Evolutionary conservation across 1,284 basidiomycete species (phyloP), one percentile per base, ranked within the genome.

Genomic region (Cutaneotrichosporon sp.): DNA sequence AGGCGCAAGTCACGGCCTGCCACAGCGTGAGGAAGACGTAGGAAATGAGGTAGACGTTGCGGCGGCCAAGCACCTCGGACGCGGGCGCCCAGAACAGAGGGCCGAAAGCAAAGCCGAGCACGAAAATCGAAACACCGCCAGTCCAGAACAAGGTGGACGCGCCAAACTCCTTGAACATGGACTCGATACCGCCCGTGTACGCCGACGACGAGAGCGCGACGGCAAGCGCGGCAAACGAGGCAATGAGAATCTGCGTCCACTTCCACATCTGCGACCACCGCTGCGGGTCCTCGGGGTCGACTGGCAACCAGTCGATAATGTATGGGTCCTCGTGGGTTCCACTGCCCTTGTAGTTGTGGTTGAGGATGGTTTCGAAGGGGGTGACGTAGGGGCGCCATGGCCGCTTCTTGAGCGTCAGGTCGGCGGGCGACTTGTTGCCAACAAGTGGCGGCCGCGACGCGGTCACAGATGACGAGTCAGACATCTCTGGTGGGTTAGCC

Each of bases 21-120:
- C 68, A 70, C n/a, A 68, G 52, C 8, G 68, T 70, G 35, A 72
- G 57, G 58, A 69, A 62, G 23, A 51, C n/a, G 56, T 69, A 70
- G 12, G 83, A 76, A 49, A 81, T 65, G 49, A 90, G 74, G 66
- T 86, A 87, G 44, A 87, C 70, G 8, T 81, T 80, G 44, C 83
- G 77, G n/a, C 79, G 74, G 3, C 79, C 79, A 51, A 69, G 76
- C 4, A 76, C 78, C 63, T 84, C 83, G 9, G 78, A 80, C 0
- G 81, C 67, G 3, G 79, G 79, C 7, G 67, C 70, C 68, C 68
- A 70, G 53, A 69, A 33, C 12, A 60, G 59, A 18, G 69, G 69
- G 30, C 69, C 69, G 23, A 70, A 65, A 14, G 68, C 69, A 55
- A 72, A 72, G 23, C 69, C 69, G 20, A 69, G 56, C 26, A 71